Base-by-base conservation (phyloP, 805 yeast species). In the Ogataea nakhonphanomensis region DNA sequence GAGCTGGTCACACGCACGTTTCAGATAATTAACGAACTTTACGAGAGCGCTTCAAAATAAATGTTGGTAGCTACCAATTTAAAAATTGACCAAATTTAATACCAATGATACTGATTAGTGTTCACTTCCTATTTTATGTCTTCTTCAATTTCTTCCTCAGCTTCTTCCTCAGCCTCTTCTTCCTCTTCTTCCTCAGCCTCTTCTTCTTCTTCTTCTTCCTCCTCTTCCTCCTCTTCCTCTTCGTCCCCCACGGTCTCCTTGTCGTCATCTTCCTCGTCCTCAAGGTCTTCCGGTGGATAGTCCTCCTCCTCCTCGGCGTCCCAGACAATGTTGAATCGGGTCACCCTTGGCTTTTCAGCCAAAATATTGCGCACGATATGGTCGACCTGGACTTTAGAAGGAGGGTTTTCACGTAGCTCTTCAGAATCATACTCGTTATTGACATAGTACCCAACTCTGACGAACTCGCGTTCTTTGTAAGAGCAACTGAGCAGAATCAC, bases 291-390 rank as follows among this genome's bases (percentile, higher is more conserved):
- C 49, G 83, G 88, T 2, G 93, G 93, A 9, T 91, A 95, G 51
- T 76, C 84, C 37, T 84, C 88, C 43, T 67, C 76, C 25, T 52
- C 60, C 50, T 65, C 69, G 45, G 84, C 85, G 59, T 88, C 96
- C 99, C 99, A 93, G 3, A 89, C 95, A 41, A 93, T 93, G 61
- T 93, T 93, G 66, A 93, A 93, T 49, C 97, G 72, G 6, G 99
- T 93, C 29, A 93, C 99, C 51, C 98, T 74, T 30, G 99, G 99
- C 67, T 93, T 93, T 60, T 93, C 98, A 4, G 98, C 98, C 43
- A 93, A 70, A 26, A 93, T 85, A 63, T 91, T 93, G 57, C 99
- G 77, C 22, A 87, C 95, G 29, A 93, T 96, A 56, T 85, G 93
- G 43, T 88, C 96, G 4, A 91, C 89, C 56, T 87, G 96, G 1